These are phyloP conservation scores for Nigrograna mackinnonii DNA, from an alignment of 2,329 filamentous ascomycete species.

Conservation along the genomic window DNA sequence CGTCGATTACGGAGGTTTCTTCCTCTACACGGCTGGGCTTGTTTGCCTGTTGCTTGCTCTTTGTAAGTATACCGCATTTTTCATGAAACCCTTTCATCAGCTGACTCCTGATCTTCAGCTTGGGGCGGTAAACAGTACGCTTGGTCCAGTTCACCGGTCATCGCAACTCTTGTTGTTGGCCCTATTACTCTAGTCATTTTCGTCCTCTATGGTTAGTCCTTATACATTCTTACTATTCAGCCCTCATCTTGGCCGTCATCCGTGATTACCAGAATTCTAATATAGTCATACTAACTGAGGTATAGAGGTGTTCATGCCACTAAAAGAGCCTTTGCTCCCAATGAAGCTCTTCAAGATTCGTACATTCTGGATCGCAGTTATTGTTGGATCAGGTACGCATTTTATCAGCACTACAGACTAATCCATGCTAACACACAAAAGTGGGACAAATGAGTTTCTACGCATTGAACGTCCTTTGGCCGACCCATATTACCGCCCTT, in stretches of 20 bases:
- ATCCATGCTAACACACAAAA: too few species aligned
- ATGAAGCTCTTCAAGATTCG: constrained; percentile 3
- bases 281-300: neutral
- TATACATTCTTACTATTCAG: neutral
- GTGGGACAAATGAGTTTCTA: constrained; percentile 1
- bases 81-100: too few species aligned
- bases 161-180: neutral
- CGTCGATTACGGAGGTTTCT: constrained; percentile 2
- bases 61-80: neutral
- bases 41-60: constrained; percentile 2
- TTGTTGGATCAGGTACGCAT: constrained; percentile 1
- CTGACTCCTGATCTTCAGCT: too few species aligned
- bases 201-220: neutral
- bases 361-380: constrained; percentile 1
- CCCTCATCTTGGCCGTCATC: too few species aligned
- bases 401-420: too few species aligned
- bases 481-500: neutral
- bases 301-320: neutral
- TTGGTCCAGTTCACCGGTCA: neutral
- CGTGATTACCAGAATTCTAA: too few species aligned
- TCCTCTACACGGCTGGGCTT: constrained; percentile 1
- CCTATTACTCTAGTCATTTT: neutral
- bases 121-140: neutral
- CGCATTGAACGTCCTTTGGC: neutral
- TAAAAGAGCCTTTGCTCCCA: neutral